These are phyloP conservation scores for Echeveria elegans DNA, from an alignment of 164 flowering plant genomes.

Conservation along the genomic window DNA sequence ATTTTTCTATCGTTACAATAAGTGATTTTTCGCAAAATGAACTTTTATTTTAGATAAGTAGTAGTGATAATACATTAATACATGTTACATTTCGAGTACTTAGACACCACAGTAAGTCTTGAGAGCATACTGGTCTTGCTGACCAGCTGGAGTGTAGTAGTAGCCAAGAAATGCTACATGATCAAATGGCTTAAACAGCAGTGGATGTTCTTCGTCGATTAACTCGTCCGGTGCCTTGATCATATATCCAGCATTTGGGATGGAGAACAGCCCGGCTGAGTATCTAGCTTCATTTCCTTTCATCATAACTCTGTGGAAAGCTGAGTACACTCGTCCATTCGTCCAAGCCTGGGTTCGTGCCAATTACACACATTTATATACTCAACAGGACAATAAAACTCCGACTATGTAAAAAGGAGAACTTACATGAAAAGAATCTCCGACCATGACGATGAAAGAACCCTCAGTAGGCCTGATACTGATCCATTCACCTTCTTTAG, in stretches of 20 bases:
- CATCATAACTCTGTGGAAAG: constrained; percentile 51
- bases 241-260: constrained; percentile 29
- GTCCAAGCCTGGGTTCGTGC: constrained; percentile 38
- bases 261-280: constrained; percentile 47
- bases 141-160: constrained; percentile 35
- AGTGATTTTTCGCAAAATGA: too few species aligned
- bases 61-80: too few species aligned
- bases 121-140: constrained; percentile 28
- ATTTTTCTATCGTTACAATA: too few species aligned
- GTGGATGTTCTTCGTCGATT: constrained; percentile 53
- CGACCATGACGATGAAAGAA: constrained; percentile 48
- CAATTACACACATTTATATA: too few species aligned
- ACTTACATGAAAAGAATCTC: constrained; percentile 48
- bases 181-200: constrained; percentile 53
- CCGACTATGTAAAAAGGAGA: too few species aligned
- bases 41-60: too few species aligned
- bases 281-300: constrained; percentile 33
- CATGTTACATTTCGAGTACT: not conserved
- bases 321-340: constrained; percentile 37
- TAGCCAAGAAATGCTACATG: constrained; percentile 29
- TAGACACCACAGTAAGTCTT: constrained; percentile 40
- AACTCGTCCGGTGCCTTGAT: constrained; percentile 50
- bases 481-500: constrained; percentile 53
- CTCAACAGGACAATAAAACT: too few species aligned
- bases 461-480: constrained; percentile 21